Evolutionary conservation across 2,329 filamentous ascomycete species (phyloP), one percentile per base, ranked within the genome.

Genomic region (Talaromyces funiculosus): DNA sequence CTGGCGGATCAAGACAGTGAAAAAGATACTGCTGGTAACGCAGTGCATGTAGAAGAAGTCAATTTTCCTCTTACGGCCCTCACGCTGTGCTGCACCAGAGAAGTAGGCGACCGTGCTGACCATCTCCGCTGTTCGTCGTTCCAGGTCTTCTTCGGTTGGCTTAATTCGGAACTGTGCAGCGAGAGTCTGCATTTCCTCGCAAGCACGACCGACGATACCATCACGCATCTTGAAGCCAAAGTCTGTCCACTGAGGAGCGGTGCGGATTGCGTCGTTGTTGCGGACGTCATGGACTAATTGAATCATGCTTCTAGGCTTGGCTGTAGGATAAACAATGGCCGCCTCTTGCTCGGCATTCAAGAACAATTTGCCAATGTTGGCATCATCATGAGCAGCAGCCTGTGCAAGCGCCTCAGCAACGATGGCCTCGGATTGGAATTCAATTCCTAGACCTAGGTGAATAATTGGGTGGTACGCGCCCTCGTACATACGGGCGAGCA

Each of bases 371-470:
- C 26, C 57, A 14, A 59, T 38, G 7, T 43, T 22, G 31, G 14
- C 45, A 10, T 56, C 37, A 22, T 79, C 73, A 68, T 93, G 89
- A 3, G 88, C 83, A 9, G 86, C 84, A 0, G 88, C 81, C 75
- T 92, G 87, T 1, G 90, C 89, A 7, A 95, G 81, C 1, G 80
- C 90, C 75, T 91, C 84, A 7, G 90, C 89, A 20, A 95, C 20
- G 9, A 43, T 43, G 22, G 40, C 40, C 8, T 81, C 62, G 94
- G 84, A 33, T 86, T 86, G 1, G 89, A 90, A 93, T 69, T 94
- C 90, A 37, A 95, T 71, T 10, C 89, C 90, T 68, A 90, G 92
- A 61, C 90, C 88, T n/a, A 93, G 81, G 72, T 94, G 89, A 63
- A 95, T 91, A 29, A 92, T 76, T 3, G 90, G 89, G 68, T 94